A percentile compares a stretch with the other conserved stretches of the same genome.
phyloP scores from a whole-genome alignment of 176 grass and related monocot species.

The maize (Zea mays) region DNA sequence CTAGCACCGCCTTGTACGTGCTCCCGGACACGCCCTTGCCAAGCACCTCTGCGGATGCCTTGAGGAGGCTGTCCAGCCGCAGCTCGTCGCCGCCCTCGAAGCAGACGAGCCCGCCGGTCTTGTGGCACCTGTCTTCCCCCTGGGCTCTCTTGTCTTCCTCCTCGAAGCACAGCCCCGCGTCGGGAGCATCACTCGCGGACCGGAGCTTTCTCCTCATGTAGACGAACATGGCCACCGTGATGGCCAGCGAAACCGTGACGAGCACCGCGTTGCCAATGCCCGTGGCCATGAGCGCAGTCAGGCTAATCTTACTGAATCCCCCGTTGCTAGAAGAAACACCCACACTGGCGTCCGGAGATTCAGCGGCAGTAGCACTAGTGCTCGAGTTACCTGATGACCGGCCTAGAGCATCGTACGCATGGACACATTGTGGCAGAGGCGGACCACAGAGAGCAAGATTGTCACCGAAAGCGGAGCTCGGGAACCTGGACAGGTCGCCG shows the following conservation, averaged over 20 bases:
- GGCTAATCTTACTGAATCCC: conserved; percentile 32
- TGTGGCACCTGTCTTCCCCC: conserved; percentile 41
- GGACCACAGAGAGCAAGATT: conserved; percentile 52
- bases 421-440: conserved; percentile 46
- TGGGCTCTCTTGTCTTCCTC: conserved; percentile 20
- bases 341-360: conserved; percentile 16
- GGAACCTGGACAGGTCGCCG: conserved; percentile 41
- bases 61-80: conserved; percentile 67
- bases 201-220: conserved; percentile 62
- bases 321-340: not conserved
- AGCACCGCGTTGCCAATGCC: conserved; percentile 54
- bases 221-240: conserved; percentile 44
- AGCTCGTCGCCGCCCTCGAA: conserved; percentile 76
- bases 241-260: conserved; percentile 35
- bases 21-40: conserved; percentile 80
- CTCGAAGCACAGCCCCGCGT: conserved; percentile 19
- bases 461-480: conserved; percentile 44
- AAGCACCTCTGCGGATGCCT: conserved; percentile 73
- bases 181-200: conserved; percentile 5
- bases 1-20: conserved; percentile 71
- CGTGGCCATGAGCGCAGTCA: conserved; percentile 50
- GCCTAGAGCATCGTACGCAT: conserved; percentile 31
- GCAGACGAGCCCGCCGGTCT: conserved; percentile 46
- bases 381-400: not conserved
- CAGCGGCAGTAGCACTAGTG: not conserved